phyloP scores from a whole-genome alignment of 176 grass and related monocot species.

The Pontederia paniculata region DNA sequence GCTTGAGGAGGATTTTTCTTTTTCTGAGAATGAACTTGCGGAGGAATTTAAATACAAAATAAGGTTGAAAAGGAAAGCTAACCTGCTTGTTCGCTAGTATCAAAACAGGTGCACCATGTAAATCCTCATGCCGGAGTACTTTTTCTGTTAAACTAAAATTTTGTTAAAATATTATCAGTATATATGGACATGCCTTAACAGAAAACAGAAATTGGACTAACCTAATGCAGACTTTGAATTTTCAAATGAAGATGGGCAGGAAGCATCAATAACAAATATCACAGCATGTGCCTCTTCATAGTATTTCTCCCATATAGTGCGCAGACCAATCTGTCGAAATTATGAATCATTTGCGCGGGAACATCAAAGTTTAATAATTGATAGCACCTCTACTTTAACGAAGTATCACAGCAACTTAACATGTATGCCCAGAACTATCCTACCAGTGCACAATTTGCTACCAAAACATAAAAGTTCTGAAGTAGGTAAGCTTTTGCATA shows the following conservation, averaged over 20 bases:
- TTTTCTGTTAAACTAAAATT: conserved; percentile 43
- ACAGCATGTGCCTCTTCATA: conserved; percentile 94
- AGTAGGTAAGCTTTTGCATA: too few relatives aligned
- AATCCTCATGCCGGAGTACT: conserved; percentile 72
- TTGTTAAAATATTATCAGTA: too few relatives aligned
- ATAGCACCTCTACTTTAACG: too few relatives aligned
- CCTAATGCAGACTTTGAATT: conserved; percentile 89
- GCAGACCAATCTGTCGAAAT: conserved; percentile 48
- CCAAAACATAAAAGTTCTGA: neutral
- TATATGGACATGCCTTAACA: neutral
- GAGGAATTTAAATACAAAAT: too few relatives aligned
- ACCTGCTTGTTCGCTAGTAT: conserved; percentile 97
- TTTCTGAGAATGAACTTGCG: too few relatives aligned
- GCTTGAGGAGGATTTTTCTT: too few relatives aligned
- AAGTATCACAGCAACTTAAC: too few relatives aligned
- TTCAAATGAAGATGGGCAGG: conserved; percentile 68
- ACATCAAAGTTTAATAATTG: too few relatives aligned
- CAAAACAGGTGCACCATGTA: conserved; percentile 73
- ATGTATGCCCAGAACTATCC: neutral
- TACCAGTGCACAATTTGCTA: neutral
- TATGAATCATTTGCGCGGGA: neutral
- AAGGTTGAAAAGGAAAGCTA: neutral
- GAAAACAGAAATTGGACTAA: conserved; percentile 20
- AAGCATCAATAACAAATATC: conserved; percentile 84
- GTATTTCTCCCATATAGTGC: conserved; percentile 99